These are phyloP conservation scores for Cryphonectria nitschkei DNA, from an alignment of 2,329 filamentous ascomycete genomes.

Conservation along the genomic window DNA sequence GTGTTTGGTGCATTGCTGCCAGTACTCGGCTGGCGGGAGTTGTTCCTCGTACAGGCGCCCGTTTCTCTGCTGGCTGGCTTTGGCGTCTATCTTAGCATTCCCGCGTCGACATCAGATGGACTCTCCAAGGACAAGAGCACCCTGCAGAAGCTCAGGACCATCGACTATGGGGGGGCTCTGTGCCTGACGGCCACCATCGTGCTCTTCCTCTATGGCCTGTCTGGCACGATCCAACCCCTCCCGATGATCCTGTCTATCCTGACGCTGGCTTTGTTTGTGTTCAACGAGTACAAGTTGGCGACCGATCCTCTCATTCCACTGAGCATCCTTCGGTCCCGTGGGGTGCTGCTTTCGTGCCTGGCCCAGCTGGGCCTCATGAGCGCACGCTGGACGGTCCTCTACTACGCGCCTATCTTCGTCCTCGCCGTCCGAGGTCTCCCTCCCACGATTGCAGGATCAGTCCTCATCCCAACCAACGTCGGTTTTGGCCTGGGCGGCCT, in stretches of 20 bases:
- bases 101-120: conserved; percentile 43
- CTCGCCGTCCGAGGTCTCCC: conserved; percentile 73
- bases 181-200: conserved; percentile 69
- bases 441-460: conserved; percentile 71
- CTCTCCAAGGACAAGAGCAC: conserved; percentile 47
- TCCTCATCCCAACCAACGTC: conserved; percentile 79
- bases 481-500: conserved; percentile 79
- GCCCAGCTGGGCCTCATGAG: conserved; percentile 80
- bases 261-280: conserved; percentile 56
- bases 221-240: conserved; percentile 61
- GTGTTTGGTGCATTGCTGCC: conserved; percentile 68
- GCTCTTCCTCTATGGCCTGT: conserved; percentile 71
- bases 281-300: conserved; percentile 67
- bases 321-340: conserved; percentile 68
- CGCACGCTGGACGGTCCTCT: conserved; percentile 77
- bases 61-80: conserved; percentile 63
- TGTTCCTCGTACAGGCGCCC: conserved; percentile 76
- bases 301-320: conserved; percentile 76
- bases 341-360: conserved; percentile 73
- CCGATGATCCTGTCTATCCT: conserved; percentile 64
- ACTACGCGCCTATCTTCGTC: conserved; percentile 80
- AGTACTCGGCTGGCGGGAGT: conserved; percentile 57
- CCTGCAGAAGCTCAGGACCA: conserved; percentile 59
- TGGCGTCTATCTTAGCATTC: conserved; percentile 68
- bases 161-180: conserved; percentile 76